Percentiles rank a stretch among this genome's conserved stretches.
phyloP scores from a whole-genome alignment of 2,329 filamentous ascomycete genomes.

The Diaporthe amygdali region DNA sequence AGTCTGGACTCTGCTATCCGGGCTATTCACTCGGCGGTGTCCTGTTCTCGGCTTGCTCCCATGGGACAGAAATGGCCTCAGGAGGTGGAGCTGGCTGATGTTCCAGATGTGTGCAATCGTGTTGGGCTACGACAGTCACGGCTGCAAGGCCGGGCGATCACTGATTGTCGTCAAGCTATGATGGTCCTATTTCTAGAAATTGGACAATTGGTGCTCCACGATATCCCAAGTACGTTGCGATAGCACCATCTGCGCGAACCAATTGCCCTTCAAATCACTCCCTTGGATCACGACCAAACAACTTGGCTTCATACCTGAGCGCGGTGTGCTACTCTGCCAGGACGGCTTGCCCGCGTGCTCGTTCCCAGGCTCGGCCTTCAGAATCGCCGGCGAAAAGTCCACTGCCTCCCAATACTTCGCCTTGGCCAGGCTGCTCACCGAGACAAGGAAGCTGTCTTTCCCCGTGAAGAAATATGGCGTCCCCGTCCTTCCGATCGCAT shows the following conservation, averaged over 20 bases:
- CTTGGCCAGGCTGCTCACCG: conserved; percentile 30
- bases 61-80: neutral
- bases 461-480: neutral
- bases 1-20: neutral
- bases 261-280: neutral
- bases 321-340: conserved; percentile 13
- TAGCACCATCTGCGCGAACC: conserved; percentile 5
- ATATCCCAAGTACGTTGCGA: neutral
- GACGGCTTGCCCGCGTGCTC: neutral
- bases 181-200: neutral
- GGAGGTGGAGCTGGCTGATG: too few species aligned
- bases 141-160: neutral
- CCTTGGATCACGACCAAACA: conserved; percentile 16
- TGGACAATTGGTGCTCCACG: neutral
- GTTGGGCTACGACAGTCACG: too few species aligned
- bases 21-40: neutral
- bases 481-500: neutral
- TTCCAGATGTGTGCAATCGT: neutral
- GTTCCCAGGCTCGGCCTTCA: neutral
- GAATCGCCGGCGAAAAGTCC: conserved; percentile 40
- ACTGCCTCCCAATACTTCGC: conserved; percentile 38
- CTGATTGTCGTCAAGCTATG: neutral
- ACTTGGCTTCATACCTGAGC: neutral
- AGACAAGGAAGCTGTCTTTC: neutral
- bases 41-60: neutral